Evolutionary conservation across 78 protist genomes (phyloP).

Genomic region (Cavenderia fasciculata): DNA sequence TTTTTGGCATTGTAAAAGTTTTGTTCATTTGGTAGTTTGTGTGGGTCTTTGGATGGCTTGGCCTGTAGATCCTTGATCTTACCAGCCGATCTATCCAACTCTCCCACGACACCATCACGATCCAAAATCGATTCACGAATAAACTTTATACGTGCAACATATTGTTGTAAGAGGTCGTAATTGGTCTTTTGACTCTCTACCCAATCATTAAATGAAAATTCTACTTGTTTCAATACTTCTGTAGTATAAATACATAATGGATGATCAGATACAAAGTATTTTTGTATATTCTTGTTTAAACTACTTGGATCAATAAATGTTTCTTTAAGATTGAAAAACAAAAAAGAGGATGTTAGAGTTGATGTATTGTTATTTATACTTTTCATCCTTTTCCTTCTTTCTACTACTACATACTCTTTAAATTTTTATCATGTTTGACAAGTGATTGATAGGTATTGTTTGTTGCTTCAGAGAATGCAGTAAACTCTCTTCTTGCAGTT

Average conservation of each 20-base stretch:
- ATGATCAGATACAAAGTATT: constrained; percentile 18
- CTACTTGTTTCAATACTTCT: constrained; percentile 16
- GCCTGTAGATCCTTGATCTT: constrained; percentile 43
- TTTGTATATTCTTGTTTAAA: constrained; percentile 33
- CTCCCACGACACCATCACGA: constrained; percentile 5
- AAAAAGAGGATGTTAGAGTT: not conserved
- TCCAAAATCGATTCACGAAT: constrained; percentile 25
- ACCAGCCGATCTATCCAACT: constrained; percentile 30
- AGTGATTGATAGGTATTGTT: constrained; percentile 25
- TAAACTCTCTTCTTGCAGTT: constrained; percentile 41
- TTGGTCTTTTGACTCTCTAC: constrained; percentile 32
- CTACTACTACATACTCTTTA: constrained; percentile 21
- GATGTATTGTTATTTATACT: not conserved
- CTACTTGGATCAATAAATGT: constrained; percentile 67
- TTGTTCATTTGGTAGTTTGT: constrained; percentile 29
- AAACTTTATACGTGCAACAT: constrained; percentile 16
- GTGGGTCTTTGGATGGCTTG: constrained; percentile 56
- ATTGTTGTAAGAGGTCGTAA: constrained; percentile 55
- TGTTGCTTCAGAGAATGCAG: not conserved
- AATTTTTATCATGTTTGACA: constrained; percentile 51
- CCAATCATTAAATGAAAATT: constrained; percentile 40
- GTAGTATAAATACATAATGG: constrained; percentile 13
- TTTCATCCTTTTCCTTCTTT: not conserved
- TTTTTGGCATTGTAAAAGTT: constrained; percentile 26
- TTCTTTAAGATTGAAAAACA: constrained; percentile 1